These are phyloP conservation scores for Corylus avellana DNA, from an alignment of 306 rosid genomes.

Conservation along the genomic window DNA sequence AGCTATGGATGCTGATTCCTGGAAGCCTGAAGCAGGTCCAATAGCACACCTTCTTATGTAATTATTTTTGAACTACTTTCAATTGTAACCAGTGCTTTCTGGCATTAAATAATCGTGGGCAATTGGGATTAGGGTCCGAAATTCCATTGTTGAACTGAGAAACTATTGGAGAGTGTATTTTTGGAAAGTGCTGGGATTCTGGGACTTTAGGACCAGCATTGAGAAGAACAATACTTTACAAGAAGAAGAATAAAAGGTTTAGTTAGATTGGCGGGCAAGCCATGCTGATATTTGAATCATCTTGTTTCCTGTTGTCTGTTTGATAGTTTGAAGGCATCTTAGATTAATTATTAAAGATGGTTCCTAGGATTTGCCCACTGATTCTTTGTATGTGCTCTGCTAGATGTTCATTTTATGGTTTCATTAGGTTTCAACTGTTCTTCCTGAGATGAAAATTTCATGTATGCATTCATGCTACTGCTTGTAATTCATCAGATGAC, in stretches of 20 bases:
- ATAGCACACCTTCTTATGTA: too few relatives aligned
- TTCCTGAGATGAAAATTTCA: background rate
- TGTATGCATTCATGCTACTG: background rate
- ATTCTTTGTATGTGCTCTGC: background rate
- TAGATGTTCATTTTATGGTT: background rate
- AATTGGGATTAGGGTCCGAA: too few relatives aligned
- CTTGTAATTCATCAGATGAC: background rate
- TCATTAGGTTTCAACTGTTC: background rate
- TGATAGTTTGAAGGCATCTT: background rate
- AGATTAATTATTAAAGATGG: background rate
- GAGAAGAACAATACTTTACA: too few relatives aligned
- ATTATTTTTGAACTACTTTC: too few relatives aligned
- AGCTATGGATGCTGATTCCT: slow-evolving; percentile 77
- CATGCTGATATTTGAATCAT: background rate
- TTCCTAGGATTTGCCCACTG: background rate
- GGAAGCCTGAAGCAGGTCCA: slow-evolving; percentile 39
- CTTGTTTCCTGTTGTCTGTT: background rate
- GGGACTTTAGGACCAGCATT: too few relatives aligned
- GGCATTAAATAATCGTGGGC: too few relatives aligned
- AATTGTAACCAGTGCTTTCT: too few relatives aligned
- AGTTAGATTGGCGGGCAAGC: too few relatives aligned
- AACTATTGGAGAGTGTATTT: too few relatives aligned
- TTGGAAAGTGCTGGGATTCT: too few relatives aligned
- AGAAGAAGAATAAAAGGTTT: too few relatives aligned
- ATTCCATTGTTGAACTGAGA: too few relatives aligned